Evolutionary conservation across 306 rosid genomes (phyloP), one percentile per base, ranked within the genome.

Genomic region (Adenanthera pavonina): DNA sequence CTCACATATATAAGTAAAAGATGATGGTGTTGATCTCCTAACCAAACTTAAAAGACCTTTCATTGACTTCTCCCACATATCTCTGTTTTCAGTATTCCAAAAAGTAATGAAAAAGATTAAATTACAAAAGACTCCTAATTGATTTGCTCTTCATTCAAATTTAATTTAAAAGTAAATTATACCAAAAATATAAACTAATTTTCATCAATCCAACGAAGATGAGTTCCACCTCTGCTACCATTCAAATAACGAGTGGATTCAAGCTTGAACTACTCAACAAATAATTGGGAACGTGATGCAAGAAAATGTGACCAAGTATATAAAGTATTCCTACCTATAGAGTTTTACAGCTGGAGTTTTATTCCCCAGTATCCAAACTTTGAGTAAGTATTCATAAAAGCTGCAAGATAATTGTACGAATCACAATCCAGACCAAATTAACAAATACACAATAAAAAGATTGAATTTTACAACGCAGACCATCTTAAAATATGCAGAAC

Each of bases 51-150:
- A 78, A 64, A 94, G 79, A 74, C 99, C 99, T 80, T 77, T 91
- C 99, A 96, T 96, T 67, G 99, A 96, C 72, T 90, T 94, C 90
- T 96, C 99, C 99, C 99, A 96, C 99, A 96, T 96, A 83, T 96
- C 99, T 85, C 99, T 96, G 92, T 78, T 87, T 86, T 77, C 73
- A 76, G 71, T 56, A 88, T 83, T 82, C 78, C 75, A 73, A 51
- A 57, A 83, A 77, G 74, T 38, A 79, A 48, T 4, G 51, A 36
- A 38, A 60, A 30, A 48, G 61, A 47, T 70, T 82, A 56, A 84
- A 77, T 69, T 60, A 17, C 78, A 67, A 71, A 72, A 79, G 34
- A 60, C 38, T 60, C 53, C 47, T 64, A 49, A 61, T 60, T 80
- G 38, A 53, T 8, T n/a, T 46, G 59, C 68, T 72, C 36, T 44